Conservation (phyloP, 2,329 filamentous ascomycete genomes). For the Leptographium galeiforme region DNA sequence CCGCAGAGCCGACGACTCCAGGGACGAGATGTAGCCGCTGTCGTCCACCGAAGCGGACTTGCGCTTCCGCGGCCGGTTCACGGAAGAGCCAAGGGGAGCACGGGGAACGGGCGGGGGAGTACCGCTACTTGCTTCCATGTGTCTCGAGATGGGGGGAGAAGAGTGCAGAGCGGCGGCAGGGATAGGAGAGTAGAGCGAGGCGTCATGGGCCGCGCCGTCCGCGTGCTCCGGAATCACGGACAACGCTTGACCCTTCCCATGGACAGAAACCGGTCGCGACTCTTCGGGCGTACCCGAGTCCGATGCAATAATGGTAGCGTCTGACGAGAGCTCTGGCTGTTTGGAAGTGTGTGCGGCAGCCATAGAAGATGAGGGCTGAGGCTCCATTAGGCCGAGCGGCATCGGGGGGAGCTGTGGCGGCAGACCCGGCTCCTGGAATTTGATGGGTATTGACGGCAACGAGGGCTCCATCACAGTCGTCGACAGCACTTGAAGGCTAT, state of each 20-base stretch:
- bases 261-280: constrained; percentile 12
- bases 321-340: constrained; percentile 52
- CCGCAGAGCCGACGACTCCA: constrained; percentile 79
- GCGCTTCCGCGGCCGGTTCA: constrained; percentile 55
- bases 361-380: neutral
- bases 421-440: constrained; percentile 32
- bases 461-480: constrained; percentile 36
- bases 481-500: constrained; percentile 45
- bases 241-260: constrained; percentile 28
- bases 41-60: constrained; percentile 73
- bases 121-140: constrained; percentile 45
- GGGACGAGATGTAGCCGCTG: constrained; percentile 91
- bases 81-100: constrained; percentile 36
- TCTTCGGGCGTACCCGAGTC: constrained; percentile 47
- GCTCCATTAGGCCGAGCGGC: constrained; percentile 14
- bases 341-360: constrained; percentile 10
- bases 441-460: constrained; percentile 20
- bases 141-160: constrained; percentile 68
- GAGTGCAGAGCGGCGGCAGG: constrained; percentile 63
- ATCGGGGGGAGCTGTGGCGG: constrained; percentile 28
- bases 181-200: constrained; percentile 56
- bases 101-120: constrained; percentile 62
- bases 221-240: constrained; percentile 10
- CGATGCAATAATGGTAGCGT: constrained; percentile 63
- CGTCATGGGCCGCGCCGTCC: constrained; percentile 18